Evolutionary conservation across 257 asterid species (phyloP), one percentile per base, ranked within the genome.

Genomic region (Lycium ferocissimum): DNA sequence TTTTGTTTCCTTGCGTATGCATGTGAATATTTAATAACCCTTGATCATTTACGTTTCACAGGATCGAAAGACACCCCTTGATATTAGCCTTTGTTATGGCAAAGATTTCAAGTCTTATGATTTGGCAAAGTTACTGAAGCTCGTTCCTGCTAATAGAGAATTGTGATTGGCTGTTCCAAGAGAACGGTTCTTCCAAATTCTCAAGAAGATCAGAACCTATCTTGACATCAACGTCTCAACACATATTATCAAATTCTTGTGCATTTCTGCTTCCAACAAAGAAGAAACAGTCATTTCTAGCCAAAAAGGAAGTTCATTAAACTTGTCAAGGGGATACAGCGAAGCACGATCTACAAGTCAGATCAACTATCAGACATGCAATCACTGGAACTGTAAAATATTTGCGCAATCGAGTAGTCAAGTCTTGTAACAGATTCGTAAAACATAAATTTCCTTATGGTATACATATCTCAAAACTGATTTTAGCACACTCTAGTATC

Each of bases 71-170:
- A 91, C 97, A 43, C 85, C 98, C 18, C 88, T 94, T 63, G 99
- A 94, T 88, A 92, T 96, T 38, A 86, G 97, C 92, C 73, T 95
- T 59, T 95, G 98, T 69, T 96, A 96, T 59, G 99, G 99, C 53
- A 94, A 92, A 90, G 99, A 96, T 54, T 96, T 93, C 92, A 96
- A 96, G 90, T 95, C 99, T 9, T 93, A 94, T 79, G 99, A 96
- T 79, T 92, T 96, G 75, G 91, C 97, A 87, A 96, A 91, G 93
- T 87, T 96, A 87, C 82, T 96, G 92, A 96, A 93, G 90, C 92
- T 91, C 84, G 93, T 96, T 85, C 89, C 96, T 57, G 92, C 94
- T 79, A 85, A 84, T 83, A 86, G 94, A 87, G 87, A 89, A 62
- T 61, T 86, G 33, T 91, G 88, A 90, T 84, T 56, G 83, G 49